These are phyloP conservation scores for Quercus wislizeni DNA, from an alignment of 306 rosid species.

Conservation along the genomic window DNA sequence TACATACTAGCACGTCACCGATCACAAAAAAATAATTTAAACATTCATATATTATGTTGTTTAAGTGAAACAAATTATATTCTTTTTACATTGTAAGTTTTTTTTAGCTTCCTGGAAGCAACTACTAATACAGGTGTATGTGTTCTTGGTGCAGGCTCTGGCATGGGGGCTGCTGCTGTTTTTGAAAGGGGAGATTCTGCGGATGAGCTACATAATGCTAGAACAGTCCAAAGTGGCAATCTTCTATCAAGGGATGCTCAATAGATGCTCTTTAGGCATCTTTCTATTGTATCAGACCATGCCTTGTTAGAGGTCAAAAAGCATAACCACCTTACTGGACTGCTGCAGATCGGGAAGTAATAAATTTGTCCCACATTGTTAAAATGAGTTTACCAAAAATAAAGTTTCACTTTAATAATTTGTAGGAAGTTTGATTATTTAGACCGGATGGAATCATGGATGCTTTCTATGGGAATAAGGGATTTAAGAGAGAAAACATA, in stretches of 20 bases:
- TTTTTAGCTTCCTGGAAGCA: neutral
- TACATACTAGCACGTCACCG: too few species aligned
- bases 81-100: neutral
- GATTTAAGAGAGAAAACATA: too few species aligned
- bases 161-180: conserved; percentile 97
- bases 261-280: neutral
- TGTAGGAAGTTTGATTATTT: neutral
- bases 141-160: conserved; percentile 55
- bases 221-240: conserved; percentile 1
- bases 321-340: too few species aligned
- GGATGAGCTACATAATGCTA: conserved; percentile 38
- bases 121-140: conserved; percentile 8
- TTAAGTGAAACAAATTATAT: too few species aligned
- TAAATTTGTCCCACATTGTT: neutral
- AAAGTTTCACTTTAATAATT: neutral
- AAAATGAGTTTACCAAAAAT: neutral
- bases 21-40: too few species aligned
- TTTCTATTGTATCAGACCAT: conserved; percentile 1
- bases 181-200: conserved; percentile 71
- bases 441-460: neutral
- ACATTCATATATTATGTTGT: too few species aligned
- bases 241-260: conserved; percentile 4
- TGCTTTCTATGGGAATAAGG: neutral
- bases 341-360: neutral
- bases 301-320: neutral